phyloP scores from a whole-genome alignment of 1,139 yeast species.

The Diutina sp. region DNA sequence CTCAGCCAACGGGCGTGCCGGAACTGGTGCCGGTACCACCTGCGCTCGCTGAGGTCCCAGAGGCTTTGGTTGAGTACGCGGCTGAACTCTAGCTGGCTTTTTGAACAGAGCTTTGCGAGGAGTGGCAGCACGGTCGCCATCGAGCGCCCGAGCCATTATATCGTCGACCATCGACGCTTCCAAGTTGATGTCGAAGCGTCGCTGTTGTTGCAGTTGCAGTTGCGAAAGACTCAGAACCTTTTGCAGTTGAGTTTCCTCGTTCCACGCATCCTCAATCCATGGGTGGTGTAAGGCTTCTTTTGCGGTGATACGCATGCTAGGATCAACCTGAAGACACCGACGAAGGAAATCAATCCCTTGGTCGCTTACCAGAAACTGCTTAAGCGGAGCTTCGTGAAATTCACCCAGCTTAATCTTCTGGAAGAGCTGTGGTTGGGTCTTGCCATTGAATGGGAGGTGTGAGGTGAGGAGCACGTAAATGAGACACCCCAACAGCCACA shows the following conservation, averaged over 20 bases:
- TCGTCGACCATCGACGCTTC: conserved; percentile 6
- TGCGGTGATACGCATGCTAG: conserved; percentile 58
- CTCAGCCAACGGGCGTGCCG: neutral
- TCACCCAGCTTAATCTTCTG: conserved; percentile 65
- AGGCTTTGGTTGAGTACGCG: conserved; percentile 9
- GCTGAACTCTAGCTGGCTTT: conserved; percentile 29
- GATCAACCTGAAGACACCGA: conserved; percentile 62
- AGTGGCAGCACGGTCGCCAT: neutral
- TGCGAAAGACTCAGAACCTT: conserved; percentile 52
- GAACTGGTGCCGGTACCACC: neutral
- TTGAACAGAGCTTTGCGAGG: conserved; percentile 15
- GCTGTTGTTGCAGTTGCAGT: conserved; percentile 52
- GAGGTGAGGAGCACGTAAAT: conserved; percentile 84
- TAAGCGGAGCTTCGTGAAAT: conserved; percentile 69
- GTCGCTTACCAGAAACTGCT: conserved; percentile 49
- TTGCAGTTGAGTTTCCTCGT: conserved; percentile 14
- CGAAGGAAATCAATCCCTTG: conserved; percentile 61
- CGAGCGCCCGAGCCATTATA: neutral
- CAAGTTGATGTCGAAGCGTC: conserved; percentile 23
- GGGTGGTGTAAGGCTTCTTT: conserved; percentile 58
- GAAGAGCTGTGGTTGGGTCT: conserved; percentile 77
- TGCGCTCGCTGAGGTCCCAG: neutral
- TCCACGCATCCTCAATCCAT: conserved; percentile 36
- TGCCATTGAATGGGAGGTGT: conserved; percentile 87
- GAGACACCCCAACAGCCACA: conserved; percentile 86